Evolutionary conservation across 257 asterid genomes (phyloP).

Genomic region (Thymus quinquecostatus): DNA sequence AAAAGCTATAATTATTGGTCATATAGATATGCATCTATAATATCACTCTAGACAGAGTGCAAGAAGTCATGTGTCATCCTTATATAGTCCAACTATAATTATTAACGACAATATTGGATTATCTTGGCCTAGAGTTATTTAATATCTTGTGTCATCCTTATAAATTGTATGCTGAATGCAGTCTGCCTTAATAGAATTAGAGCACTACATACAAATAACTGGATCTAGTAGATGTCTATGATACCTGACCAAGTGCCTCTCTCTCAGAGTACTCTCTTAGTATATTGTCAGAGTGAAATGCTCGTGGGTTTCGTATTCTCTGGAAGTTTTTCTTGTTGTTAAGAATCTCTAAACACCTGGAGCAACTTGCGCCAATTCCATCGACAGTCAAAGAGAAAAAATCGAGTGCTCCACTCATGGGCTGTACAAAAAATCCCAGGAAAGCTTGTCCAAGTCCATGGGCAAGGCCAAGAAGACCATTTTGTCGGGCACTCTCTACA

Average conservation of each 20-base stretch:
- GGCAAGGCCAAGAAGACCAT: constrained; percentile 96
- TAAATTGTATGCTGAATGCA: constrained; percentile 3
- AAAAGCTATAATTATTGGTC: neutral
- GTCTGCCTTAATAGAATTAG: constrained; percentile 8
- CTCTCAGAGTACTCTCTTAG: constrained; percentile 83
- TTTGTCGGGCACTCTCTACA: constrained; percentile 90
- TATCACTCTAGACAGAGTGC: constrained; percentile 1
- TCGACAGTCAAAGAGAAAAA: constrained; percentile 95
- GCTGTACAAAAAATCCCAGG: constrained; percentile 89
- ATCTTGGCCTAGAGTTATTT: constrained; percentile 1
- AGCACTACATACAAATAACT: constrained; percentile 11
- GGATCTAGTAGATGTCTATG: constrained; percentile 18
- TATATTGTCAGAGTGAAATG: constrained; percentile 78
- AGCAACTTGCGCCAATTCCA: constrained; percentile 98
- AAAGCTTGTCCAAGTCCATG: constrained; percentile 98
- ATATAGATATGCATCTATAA: constrained; percentile 5
- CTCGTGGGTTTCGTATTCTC: constrained; percentile 88
- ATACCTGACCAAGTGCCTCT: constrained; percentile 96
- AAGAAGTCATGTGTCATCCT: constrained; percentile 7
- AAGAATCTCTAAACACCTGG: constrained; percentile 91
- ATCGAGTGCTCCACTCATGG: constrained; percentile 96
- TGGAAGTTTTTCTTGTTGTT: constrained; percentile 68
- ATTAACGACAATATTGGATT: constrained; percentile 15
- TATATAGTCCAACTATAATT: too few relatives aligned
- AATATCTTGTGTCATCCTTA: neutral